phyloP scores from a whole-genome alignment of 1,139 yeast species.

The Debaryomyces fabryi region DNA sequence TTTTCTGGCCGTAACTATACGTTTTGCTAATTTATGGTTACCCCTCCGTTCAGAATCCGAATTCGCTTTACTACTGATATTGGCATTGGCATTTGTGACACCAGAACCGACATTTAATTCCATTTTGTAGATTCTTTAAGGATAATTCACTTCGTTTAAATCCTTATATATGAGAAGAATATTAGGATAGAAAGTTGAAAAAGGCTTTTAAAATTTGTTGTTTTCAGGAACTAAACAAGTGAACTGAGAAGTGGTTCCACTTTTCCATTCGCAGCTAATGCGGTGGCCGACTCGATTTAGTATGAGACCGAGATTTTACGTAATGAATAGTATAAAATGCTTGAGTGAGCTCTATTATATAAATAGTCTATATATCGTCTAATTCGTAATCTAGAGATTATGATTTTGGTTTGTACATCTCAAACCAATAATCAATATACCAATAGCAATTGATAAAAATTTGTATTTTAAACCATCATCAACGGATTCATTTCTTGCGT shows the following conservation, averaged over 20 bases:
- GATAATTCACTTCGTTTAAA: background rate
- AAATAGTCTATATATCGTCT: constrained; percentile 9
- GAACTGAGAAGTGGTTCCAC: constrained; percentile 17
- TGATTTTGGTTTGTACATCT: constrained; percentile 34
- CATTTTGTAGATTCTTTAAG: background rate
- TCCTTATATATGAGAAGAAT: background rate
- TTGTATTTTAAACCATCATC: constrained; percentile 49
- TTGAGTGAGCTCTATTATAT: background rate
- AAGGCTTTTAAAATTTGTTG: background rate
- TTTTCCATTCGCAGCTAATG: constrained; percentile 11
- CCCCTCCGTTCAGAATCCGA: background rate
- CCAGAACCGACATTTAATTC: background rate
- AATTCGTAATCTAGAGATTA: constrained; percentile 5
- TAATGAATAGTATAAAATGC: background rate
- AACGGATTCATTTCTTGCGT: constrained; percentile 29
- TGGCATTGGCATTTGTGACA: background rate
- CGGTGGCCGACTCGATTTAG: constrained; percentile 1
- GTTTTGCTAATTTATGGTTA: background rate
- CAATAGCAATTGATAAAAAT: constrained; percentile 47
- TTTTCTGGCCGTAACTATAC: background rate
- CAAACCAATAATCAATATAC: constrained; percentile 46
- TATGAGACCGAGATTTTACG: background rate
- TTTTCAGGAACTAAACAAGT: background rate
- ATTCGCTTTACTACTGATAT: background rate
- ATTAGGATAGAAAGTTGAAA: too few relatives aligned